phyloP scores from a whole-genome alignment of 495 filamentous ascomycete genomes.

The Trichoderma asperelloides region DNA sequence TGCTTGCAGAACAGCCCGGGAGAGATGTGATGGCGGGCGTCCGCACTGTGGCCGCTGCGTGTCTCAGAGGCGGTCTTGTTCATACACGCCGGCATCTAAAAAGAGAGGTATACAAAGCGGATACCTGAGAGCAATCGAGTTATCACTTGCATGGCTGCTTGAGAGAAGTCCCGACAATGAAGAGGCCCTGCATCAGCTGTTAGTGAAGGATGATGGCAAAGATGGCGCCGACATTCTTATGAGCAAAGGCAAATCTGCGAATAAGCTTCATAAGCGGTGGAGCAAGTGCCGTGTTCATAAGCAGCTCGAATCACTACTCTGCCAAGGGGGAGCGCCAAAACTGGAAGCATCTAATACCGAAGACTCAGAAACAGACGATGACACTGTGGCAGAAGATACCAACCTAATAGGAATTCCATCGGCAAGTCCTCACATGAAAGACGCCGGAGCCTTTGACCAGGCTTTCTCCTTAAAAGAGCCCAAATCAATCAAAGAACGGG shows the following conservation, averaged over 20 bases:
- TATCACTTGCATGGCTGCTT: slow-evolving; percentile 29
- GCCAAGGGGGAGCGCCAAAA: slow-evolving; percentile 27
- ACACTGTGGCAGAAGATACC: slow-evolving; percentile 15
- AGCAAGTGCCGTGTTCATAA: slow-evolving; percentile 44
- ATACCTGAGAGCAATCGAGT: slow-evolving; percentile 54
- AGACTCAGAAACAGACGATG: slow-evolving; percentile 21
- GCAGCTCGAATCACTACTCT: slow-evolving; percentile 47
- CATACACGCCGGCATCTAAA: slow-evolving; percentile 60
- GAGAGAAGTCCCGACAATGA: slow-evolving; percentile 24
- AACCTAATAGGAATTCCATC: background rate
- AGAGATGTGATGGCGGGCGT: slow-evolving; percentile 58
- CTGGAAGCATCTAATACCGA: background rate
- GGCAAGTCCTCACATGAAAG: background rate
- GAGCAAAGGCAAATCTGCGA: slow-evolving; percentile 40
- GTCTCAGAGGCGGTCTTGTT: slow-evolving; percentile 50
- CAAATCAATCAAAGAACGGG: slow-evolving; percentile 13
- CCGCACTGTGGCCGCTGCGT: slow-evolving; percentile 56
- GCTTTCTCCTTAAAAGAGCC: background rate
- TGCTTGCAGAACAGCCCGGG: slow-evolving; percentile 54
- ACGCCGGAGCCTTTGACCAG: background rate
- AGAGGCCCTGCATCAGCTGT: slow-evolving; percentile 21
- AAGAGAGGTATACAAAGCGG: slow-evolving; percentile 61
- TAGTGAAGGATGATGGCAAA: slow-evolving; percentile 19
- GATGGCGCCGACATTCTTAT: slow-evolving; percentile 26
- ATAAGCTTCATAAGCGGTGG: slow-evolving; percentile 50